These are phyloP conservation scores for Chloropicon primus DNA, from an alignment of 139 green algal species.

Conservation along the genomic window DNA sequence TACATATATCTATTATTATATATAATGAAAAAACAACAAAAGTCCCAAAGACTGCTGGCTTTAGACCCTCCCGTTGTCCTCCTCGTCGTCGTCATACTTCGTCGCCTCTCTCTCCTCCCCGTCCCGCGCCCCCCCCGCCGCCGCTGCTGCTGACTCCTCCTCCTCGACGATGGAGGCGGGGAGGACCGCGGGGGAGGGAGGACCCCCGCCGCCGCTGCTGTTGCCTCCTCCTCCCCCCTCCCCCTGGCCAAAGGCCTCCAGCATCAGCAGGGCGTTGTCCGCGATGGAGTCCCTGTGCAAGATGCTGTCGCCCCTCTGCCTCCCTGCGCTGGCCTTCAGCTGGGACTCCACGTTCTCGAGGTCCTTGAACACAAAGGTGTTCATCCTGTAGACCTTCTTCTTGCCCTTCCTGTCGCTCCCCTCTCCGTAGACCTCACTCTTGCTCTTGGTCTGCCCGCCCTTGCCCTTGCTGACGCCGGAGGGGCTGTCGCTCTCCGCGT, in stretches of 20 bases:
- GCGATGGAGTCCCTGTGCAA: not conserved
- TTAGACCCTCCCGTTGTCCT: too few species aligned
- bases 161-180: not conserved
- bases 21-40: too few species aligned
- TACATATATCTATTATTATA: too few species aligned
- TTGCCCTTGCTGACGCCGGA: too few species aligned
- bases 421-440: too few species aligned
- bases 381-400: not conserved
- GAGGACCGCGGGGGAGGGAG: too few species aligned
- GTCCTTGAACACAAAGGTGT: not conserved
- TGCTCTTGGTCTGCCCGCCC: too few species aligned
- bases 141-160: too few species aligned
- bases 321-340: not conserved
- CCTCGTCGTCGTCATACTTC: too few species aligned
- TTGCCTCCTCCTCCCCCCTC: not conserved
- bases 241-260: not conserved
- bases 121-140: too few species aligned
- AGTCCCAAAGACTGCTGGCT: too few species aligned
- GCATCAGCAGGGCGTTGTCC: not conserved
- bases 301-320: not conserved
- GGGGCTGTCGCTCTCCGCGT: conserved; percentile 27
- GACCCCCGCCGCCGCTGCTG: not conserved
- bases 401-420: not conserved
- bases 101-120: too few species aligned
- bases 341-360: not conserved